Percentiles rank a stretch among this genome's conserved stretches.
phyloP scores from a whole-genome alignment of 441 rosid genomes.

The Arabidopsis hybrid region DNA sequence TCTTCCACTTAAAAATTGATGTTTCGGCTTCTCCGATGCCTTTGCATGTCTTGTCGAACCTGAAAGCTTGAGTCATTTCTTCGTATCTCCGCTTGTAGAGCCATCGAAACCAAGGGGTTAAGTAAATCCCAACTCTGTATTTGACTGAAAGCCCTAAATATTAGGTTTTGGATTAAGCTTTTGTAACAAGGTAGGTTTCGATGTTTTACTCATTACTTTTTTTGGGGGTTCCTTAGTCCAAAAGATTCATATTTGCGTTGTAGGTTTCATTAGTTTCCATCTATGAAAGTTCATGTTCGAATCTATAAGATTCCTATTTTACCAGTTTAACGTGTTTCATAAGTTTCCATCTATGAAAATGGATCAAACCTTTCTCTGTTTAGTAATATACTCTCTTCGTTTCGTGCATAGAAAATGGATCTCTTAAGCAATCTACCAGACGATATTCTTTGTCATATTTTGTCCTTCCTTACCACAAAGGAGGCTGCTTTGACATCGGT shows the following conservation, averaged over 20 bases:
- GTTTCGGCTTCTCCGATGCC: background rate
- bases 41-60: background rate
- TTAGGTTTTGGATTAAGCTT: background rate
- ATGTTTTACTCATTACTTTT: background rate
- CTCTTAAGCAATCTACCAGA: background rate
- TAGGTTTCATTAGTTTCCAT: no score
- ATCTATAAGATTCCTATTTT: no score
- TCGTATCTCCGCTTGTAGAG: no score
- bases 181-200: background rate
- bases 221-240: background rate
- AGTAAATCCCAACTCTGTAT: no score
- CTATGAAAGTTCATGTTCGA: no score
- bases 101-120: no score
- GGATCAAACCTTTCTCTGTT: no score
- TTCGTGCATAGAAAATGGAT: background rate
- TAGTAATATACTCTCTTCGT: no score
- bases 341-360: no score
- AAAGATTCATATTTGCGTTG: background rate
- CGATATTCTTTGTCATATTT: conserved; percentile 16
- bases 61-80: background rate
- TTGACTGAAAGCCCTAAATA: no score
- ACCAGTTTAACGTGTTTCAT: no score
- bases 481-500: conserved; percentile 9
- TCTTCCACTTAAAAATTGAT: background rate
- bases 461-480: conserved; percentile 19